Evolutionary conservation across 139 green algal species (phyloP), one percentile per base, ranked within the genome.

Genomic region (Diplosphaera chodatii): DNA sequence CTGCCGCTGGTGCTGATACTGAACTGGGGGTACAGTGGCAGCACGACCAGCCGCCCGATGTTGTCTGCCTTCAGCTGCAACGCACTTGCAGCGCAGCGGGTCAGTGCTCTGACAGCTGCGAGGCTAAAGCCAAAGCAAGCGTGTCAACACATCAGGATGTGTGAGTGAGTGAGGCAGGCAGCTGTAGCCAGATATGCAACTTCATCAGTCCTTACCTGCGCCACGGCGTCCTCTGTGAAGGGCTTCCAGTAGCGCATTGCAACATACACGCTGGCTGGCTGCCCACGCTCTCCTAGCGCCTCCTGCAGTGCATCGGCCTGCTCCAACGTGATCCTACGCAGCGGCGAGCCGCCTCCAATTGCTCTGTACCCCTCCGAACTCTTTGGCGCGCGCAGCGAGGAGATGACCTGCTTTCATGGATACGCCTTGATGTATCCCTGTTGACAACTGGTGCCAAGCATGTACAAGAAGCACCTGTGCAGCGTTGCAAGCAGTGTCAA

Each of bases 221-320:
- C 83, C 48, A 98, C 81, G 3, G 93, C 93, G 71, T 98, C 93
- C 80, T 98, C 93, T 10, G 94, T 99, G 86, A 97, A 99, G 3
- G 96, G 96, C 55, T 96, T 89, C 96, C 96, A 99, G 81, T 99
- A 99, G 33, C 96, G 88, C 96, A 99, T 99, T 65, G 88, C 96
- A 21, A 99, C 96, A 69, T 98, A 99, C 31, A 93, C 87, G 18
- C 87, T 78, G 28, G 82, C 82, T 55, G 84, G 74, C 32, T 82
- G 32, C 13, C 80, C 85, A 31, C 81, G 68, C 4, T 29, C 18
- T 29, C 68, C 33, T 30, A 98, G 77, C 15, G 89, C 64, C 0
- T 30, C 31, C 3, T 74, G 32, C 56, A 99, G 80, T 10, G 92
- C 94, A 1, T 78, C 65, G 0, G 90, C 94, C 78, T 99, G 94